phyloP scores from a whole-genome alignment of 768 basidiomycete species.

The Phanerodontia chrysosporium region DNA sequence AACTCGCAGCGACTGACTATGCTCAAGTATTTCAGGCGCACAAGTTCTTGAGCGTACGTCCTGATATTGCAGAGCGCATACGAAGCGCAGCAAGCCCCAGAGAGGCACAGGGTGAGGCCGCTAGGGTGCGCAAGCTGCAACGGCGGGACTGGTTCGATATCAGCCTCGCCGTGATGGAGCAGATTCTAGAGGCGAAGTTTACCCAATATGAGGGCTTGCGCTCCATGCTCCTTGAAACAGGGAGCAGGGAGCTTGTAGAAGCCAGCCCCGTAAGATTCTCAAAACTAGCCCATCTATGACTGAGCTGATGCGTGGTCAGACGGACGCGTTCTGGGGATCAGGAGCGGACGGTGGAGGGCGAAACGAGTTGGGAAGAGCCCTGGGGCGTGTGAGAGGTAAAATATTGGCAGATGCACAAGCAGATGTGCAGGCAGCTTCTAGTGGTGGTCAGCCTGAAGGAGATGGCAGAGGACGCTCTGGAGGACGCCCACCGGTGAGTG shows the following conservation, averaged over 20 bases:
- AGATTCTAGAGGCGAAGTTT: constrained; percentile 58
- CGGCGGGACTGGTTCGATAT: constrained; percentile 66
- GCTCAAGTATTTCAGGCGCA: neutral
- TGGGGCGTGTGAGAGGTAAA: constrained; percentile 55
- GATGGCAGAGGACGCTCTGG: no score
- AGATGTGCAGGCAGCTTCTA: no score
- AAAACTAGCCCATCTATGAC: neutral
- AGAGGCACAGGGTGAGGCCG: constrained; percentile 66
- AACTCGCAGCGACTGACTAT: neutral
- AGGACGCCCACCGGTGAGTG: no score
- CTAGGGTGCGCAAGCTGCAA: constrained; percentile 56
- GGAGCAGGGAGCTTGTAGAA: constrained; percentile 65
- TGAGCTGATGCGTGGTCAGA: neutral
- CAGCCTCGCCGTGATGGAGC: constrained; percentile 56
- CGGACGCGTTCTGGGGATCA: constrained; percentile 72
- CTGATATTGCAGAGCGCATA: constrained; percentile 65
- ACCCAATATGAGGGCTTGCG: constrained; percentile 61
- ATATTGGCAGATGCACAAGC: no score
- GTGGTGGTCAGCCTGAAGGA: no score
- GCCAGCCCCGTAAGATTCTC: constrained; percentile 30
- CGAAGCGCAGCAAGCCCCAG: constrained; percentile 60
- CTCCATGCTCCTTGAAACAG: constrained; percentile 58
- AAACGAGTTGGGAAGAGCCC: constrained; percentile 71
- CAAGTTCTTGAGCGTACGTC: constrained; percentile 57
- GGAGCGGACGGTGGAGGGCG: constrained; percentile 61